Conservation (phyloP, 805 yeast species). For the Ogataea kodamae region DNA sequence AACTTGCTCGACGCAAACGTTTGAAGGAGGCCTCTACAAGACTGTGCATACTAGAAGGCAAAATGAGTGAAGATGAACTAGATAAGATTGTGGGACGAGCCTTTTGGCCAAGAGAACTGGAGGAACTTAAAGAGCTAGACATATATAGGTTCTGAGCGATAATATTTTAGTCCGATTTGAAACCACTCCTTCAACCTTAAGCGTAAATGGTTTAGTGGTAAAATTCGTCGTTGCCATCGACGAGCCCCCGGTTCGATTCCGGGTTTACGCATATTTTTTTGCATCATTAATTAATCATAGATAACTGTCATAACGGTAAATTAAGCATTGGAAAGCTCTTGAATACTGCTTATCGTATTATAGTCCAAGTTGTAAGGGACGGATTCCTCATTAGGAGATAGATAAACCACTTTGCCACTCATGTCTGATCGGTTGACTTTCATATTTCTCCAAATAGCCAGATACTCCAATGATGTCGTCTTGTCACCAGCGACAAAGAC, state of each 20-base stretch:
- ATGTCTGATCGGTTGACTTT: not conserved
- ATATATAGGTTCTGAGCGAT: constrained; percentile 11
- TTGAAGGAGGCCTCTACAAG: constrained; percentile 44
- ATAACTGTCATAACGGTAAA: too few relatives aligned
- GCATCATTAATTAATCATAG: not conserved
- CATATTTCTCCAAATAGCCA: constrained; percentile 21
- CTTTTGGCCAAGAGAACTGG: constrained; percentile 29
- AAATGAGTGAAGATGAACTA: constrained; percentile 26
- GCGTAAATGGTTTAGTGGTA: constrained; percentile 29
- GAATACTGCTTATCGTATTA: not conserved
- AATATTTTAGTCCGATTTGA: not conserved
- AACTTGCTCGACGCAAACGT: constrained; percentile 38
- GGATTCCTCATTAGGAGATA: constrained; percentile 6
- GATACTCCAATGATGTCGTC: constrained; percentile 26
- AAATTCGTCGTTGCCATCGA: constrained; percentile 28
- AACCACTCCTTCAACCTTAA: not conserved
- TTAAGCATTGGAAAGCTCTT: too few relatives aligned
- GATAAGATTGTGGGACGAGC: constrained; percentile 24
- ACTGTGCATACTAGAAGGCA: constrained; percentile 44
- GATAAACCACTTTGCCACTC: constrained; percentile 24
- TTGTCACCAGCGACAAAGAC: constrained; percentile 24
- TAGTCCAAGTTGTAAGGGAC: constrained; percentile 16
- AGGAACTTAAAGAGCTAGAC: constrained; percentile 24
- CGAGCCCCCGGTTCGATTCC: constrained; percentile 30
- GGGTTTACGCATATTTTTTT: constrained; percentile 25